These are phyloP conservation scores for Phytophthora rubi DNA, from an alignment of 352 stramenopile species.

Conservation along the genomic window DNA sequence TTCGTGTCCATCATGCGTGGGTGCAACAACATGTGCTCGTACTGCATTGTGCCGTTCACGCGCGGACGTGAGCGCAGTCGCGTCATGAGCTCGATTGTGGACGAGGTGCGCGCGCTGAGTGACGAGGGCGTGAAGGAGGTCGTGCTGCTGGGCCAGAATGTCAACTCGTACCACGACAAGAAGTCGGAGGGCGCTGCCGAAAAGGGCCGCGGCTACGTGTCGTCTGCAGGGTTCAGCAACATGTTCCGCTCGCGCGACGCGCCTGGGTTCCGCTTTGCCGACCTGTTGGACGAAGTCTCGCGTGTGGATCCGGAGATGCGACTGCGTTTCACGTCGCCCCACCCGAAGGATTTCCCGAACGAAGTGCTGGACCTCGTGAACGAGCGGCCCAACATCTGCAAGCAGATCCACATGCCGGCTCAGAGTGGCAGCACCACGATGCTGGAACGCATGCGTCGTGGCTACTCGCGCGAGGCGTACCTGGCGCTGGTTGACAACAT, in stretches of 20 bases:
- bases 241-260: conserved; percentile 91
- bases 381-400: conserved; percentile 97
- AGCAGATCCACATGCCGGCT: conserved; percentile 98
- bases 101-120: conserved; percentile 92
- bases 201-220: conserved; percentile 76
- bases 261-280: conserved; percentile 96
- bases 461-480: conserved; percentile 98
- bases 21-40: conserved; percentile 99
- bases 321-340: conserved; percentile 99
- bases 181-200: conserved; percentile 73
- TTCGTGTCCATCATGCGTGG: conserved; percentile 99
- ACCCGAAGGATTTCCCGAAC: conserved; percentile 99
- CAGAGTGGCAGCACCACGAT: conserved; percentile 94
- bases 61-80: conserved; percentile 95
- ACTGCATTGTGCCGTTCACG: conserved; percentile 99
- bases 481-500: conserved; percentile 95
- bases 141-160: conserved; percentile 99
- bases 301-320: conserved; percentile 95
- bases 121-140: conserved; percentile 97
- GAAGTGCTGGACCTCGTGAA: conserved; percentile 90
- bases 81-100: conserved; percentile 93
- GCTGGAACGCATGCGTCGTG: conserved; percentile 94
- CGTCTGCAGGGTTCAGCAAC: conserved; percentile 95
- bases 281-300: conserved; percentile 96
- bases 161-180: conserved; percentile 99